These are phyloP conservation scores for Diplodia mutila DNA, from an alignment of 2,329 filamentous ascomycete species.

Conservation along the genomic window DNA sequence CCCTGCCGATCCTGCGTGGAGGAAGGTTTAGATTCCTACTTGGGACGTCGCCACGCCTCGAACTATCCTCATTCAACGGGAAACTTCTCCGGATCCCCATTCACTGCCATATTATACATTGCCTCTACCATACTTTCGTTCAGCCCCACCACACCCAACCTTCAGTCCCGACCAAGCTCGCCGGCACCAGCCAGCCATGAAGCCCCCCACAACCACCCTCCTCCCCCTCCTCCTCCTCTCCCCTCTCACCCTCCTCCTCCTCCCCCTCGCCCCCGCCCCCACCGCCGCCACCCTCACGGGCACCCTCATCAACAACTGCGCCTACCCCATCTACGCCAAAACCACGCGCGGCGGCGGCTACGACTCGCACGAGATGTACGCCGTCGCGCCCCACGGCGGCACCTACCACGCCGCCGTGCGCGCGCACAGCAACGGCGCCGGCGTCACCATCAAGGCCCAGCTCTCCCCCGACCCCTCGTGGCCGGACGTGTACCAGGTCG, in stretches of 20 bases:
- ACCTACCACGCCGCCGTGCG: neutral
- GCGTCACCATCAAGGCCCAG: conserved; percentile 1
- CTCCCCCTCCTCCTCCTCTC: neutral
- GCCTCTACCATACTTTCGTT: too few relatives aligned
- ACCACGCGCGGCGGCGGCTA: conserved; percentile 11
- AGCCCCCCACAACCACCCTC: neutral
- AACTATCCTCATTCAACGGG: neutral
- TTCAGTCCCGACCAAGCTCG: too few relatives aligned
- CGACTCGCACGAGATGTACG: neutral
- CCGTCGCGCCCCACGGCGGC: neutral
- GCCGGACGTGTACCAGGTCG: conserved; percentile 1
- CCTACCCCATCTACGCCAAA: conserved; percentile 8
- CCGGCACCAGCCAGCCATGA: neutral
- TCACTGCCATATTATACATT: too few relatives aligned
- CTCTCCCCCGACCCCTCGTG: neutral
- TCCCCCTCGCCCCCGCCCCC: neutral
- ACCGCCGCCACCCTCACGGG: neutral
- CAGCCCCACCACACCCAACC: neutral
- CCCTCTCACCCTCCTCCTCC: neutral
- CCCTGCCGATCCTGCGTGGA: neutral
- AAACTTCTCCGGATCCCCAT: too few relatives aligned
- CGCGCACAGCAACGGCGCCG: neutral
- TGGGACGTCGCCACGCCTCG: neutral
- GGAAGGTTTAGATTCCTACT: neutral
- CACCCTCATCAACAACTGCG: conserved; percentile 15